phyloP scores from a whole-genome alignment of 2,329 filamentous ascomycete genomes.

The Exserohilum rostratum region DNA sequence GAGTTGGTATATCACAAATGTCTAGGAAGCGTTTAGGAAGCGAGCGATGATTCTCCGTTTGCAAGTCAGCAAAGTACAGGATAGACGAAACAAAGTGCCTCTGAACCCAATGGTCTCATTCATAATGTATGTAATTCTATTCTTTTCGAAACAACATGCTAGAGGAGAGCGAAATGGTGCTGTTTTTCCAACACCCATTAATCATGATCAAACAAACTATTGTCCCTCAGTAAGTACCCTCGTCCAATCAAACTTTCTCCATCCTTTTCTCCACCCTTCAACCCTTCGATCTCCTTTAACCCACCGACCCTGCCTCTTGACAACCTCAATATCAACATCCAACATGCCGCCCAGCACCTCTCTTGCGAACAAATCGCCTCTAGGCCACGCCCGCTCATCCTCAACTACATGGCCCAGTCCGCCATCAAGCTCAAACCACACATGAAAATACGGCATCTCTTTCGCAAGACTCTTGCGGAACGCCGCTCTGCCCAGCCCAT shows the following conservation, averaged over 20 bases:
- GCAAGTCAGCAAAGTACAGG: conserved; percentile 9
- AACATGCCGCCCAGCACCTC: conserved; percentile 94
- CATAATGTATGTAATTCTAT: not conserved
- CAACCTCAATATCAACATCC: conserved; percentile 77
- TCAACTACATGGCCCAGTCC: conserved; percentile 93
- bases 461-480: conserved; percentile 85
- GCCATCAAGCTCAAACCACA: conserved; percentile 90
- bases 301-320: conserved; percentile 93
- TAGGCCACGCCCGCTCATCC: conserved; percentile 82
- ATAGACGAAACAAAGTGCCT: conserved; percentile 14
- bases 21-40: not conserved
- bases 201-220: not conserved
- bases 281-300: conserved; percentile 69
- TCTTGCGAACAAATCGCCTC: conserved; percentile 88
- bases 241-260: conserved; percentile 94
- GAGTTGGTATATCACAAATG: not conserved
- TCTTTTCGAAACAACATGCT: not conserved
- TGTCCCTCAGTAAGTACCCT: conserved; percentile 61
- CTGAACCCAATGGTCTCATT: not conserved
- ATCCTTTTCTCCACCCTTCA: conserved; percentile 80
- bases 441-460: conserved; percentile 98
- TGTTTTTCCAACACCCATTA: not conserved
- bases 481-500: conserved; percentile 76
- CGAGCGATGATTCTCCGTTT: conserved; percentile 5
- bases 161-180: too few species aligned